Percentiles rank a stretch among this genome's conserved stretches.
Evolutionary conservation across 345 rosid genomes (phyloP).

Genomic region (Syzygium oleosum): DNA sequence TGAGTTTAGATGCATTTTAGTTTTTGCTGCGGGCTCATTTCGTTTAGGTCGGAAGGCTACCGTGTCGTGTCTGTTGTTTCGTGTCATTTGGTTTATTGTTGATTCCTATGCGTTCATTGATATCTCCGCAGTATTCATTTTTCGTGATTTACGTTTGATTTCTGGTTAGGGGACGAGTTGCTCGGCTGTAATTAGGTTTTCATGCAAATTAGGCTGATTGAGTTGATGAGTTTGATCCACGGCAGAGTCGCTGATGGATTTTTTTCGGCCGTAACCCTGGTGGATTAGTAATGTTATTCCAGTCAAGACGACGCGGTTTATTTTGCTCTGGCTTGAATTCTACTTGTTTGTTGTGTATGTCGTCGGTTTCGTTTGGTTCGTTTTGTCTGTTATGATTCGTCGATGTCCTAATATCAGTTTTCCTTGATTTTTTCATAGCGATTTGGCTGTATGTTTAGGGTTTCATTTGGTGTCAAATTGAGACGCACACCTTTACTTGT

Average conservation of each 20-base stretch:
- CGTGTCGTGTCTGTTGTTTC: background rate
- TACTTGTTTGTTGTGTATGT: background rate
- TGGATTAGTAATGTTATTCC: background rate
- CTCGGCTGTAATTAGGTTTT: background rate
- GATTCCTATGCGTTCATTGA: background rate
- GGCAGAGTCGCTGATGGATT: background rate
- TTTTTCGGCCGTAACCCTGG: background rate
- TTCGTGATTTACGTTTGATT: background rate
- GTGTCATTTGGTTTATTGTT: background rate
- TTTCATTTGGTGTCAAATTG: background rate
- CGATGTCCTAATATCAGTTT: background rate
- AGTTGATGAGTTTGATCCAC: background rate
- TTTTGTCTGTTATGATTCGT: background rate
- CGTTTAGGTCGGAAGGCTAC: background rate
- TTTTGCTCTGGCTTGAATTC: background rate
- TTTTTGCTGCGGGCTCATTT: background rate
- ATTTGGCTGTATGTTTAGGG: background rate
- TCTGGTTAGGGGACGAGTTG: background rate
- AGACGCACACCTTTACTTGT: background rate
- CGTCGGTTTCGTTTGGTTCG: background rate
- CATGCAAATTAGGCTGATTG: background rate
- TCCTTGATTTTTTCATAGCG: background rate
- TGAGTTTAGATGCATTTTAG: background rate
- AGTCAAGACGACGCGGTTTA: background rate
- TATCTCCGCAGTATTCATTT: background rate